Percentiles rank a stretch among this genome's conserved stretches.
phyloP scores from a whole-genome alignment of 1,284 basidiomycete species.

The Acaromyces ingoldii region DNA sequence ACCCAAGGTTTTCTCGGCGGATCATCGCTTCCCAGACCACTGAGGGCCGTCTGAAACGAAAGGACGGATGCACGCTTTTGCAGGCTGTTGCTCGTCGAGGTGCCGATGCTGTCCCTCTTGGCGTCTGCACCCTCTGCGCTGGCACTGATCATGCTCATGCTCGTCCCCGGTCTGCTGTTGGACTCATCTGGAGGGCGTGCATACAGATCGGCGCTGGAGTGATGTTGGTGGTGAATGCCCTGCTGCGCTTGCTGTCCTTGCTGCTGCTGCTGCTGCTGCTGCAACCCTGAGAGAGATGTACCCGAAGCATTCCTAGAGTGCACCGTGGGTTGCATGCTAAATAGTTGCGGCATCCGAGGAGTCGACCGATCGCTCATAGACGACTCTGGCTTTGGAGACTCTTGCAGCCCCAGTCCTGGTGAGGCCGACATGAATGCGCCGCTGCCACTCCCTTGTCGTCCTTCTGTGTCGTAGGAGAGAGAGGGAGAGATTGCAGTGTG shows the following conservation, averaged over 20 bases:
- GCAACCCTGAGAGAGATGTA: too few species aligned
- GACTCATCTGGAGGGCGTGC: not conserved
- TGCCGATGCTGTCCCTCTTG: not conserved
- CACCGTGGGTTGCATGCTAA: too few species aligned
- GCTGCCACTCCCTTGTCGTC: too few species aligned
- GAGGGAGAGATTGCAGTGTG: too few species aligned
- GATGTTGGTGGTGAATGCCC: not conserved
- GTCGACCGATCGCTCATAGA: too few species aligned
- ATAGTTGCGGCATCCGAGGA: too few species aligned
- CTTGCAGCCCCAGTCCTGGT: too few species aligned
- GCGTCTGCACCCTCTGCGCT: not conserved
- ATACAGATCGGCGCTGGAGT: constrained; percentile 8
- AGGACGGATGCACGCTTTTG: constrained; percentile 29
- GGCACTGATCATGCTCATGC: constrained; percentile 3
- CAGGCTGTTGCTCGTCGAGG: constrained; percentile 5
- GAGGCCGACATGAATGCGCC: too few species aligned
- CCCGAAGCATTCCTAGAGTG: too few species aligned
- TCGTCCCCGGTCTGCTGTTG: constrained; percentile 4
- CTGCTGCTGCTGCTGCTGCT: not conserved
- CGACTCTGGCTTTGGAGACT: too few species aligned
- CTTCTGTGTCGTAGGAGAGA: too few species aligned
- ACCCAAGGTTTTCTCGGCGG: not conserved
- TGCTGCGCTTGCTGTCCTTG: not conserved
- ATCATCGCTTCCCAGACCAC: constrained; percentile 13
- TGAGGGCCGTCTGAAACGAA: constrained; percentile 44